Conservation (phyloP, 2,329 filamentous ascomycete species). For the Penicillium janthinellum region DNA sequence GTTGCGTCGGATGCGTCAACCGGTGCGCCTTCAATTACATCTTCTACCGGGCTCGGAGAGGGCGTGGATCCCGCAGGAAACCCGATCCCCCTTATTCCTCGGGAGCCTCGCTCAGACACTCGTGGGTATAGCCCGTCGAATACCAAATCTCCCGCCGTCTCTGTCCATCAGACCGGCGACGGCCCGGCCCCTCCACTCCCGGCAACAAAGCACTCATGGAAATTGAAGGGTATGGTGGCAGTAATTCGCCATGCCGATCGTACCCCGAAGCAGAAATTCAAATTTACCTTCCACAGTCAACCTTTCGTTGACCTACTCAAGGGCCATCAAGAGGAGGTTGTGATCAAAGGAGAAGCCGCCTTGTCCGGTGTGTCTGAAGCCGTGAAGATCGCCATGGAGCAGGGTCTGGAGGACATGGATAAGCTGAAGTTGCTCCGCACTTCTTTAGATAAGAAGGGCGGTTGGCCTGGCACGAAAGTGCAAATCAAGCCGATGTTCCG, state of each 20-base stretch:
- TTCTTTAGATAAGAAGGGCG: conserved; percentile 87
- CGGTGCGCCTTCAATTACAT: conserved; percentile 34
- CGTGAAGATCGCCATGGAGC: conserved; percentile 75
- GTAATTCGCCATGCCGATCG: conserved; percentile 96
- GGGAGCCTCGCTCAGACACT: conserved; percentile 27
- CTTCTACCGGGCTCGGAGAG: conserved; percentile 40
- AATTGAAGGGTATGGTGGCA: conserved; percentile 94
- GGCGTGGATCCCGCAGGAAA: conserved; percentile 25
- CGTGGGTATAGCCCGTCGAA: conserved; percentile 28
- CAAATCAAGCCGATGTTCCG: conserved; percentile 99
- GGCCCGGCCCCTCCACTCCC: conserved; percentile 55
- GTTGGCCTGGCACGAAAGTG: conserved; percentile 94
- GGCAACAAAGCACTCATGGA: conserved; percentile 91
- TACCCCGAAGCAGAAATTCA: conserved; percentile 98
- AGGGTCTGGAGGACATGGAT: conserved; percentile 78
- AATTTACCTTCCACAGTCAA: conserved; percentile 96
- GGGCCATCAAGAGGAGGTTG: conserved; percentile 93
- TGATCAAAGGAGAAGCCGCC: conserved; percentile 88
- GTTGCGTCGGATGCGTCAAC: conserved; percentile 49
- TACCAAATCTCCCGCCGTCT: conserved; percentile 30
- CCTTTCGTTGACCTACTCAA: conserved; percentile 94
- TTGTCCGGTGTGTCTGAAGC: conserved; percentile 86
- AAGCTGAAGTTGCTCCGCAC: conserved; percentile 87
- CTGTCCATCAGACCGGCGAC: conserved; percentile 29
- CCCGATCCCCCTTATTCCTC: conserved; percentile 19